Evolutionary conservation across 164 flowering plant genomes (phyloP).

Genomic region (Brasenia schreberi): DNA sequence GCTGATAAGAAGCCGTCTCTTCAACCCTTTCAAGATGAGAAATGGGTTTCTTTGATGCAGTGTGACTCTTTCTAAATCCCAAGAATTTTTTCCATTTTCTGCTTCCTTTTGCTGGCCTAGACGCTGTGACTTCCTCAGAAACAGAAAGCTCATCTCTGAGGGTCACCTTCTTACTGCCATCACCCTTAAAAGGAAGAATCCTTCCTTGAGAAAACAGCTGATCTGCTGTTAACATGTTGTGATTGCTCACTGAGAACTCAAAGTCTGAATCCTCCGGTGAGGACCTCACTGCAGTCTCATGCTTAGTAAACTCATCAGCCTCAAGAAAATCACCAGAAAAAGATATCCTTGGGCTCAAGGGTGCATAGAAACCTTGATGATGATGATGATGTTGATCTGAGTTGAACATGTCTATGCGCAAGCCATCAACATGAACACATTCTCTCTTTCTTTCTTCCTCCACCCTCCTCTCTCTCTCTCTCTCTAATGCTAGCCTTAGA

Average conservation of each 20-base stretch:
- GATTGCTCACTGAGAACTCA: constrained; percentile 43
- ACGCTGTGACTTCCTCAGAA: constrained; percentile 13
- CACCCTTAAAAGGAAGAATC: constrained; percentile 48
- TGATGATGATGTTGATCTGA: constrained; percentile 10
- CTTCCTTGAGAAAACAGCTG: constrained; percentile 58
- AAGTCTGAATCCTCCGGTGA: constrained; percentile 62
- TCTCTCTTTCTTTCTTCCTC: not conserved
- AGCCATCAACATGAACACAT: constrained; percentile 28
- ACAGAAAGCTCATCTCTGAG: constrained; percentile 44
- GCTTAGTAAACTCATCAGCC: constrained; percentile 23
- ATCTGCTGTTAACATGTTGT: constrained; percentile 51
- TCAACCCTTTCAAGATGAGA: not conserved
- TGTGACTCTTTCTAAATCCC: constrained; percentile 26
- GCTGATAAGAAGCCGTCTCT: not conserved
- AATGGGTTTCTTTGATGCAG: not conserved
- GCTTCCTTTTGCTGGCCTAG: constrained; percentile 22
- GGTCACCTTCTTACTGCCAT: constrained; percentile 18
- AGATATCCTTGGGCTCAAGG: constrained; percentile 71
- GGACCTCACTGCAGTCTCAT: constrained; percentile 2
- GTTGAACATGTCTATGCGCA: constrained; percentile 59
- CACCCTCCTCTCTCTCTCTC: not conserved
- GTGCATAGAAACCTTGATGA: constrained; percentile 16
- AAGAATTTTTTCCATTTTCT: constrained; percentile 46
- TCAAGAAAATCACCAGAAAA: constrained; percentile 71
- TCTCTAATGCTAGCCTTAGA: not conserved